Conservation (phyloP, 2,329 filamentous ascomycete species). For the Stylonectria norvegica region DNA sequence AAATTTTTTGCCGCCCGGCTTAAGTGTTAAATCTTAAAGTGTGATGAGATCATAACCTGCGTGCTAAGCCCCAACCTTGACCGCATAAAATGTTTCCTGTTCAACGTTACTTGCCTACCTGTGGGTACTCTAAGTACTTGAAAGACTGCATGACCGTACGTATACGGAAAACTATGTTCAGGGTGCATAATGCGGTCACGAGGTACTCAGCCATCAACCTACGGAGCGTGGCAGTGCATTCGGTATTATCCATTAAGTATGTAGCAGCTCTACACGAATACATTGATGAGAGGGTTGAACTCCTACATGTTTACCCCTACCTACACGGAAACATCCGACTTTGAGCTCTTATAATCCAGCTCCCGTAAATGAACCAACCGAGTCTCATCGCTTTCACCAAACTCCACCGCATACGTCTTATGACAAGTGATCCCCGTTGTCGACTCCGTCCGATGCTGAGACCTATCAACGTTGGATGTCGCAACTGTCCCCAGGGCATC, state of each 20-base stretch:
- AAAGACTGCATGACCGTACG: too few species aligned
- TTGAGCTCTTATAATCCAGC: slow-evolving; percentile 18
- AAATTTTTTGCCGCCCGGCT: too few species aligned
- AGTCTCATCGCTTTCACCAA: slow-evolving; percentile 31
- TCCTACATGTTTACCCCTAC: not conserved
- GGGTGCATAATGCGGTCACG: too few species aligned
- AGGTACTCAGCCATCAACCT: too few species aligned
- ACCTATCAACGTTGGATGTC: slow-evolving; percentile 23
- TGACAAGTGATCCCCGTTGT: slow-evolving; percentile 33
- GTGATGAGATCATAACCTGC: too few species aligned
- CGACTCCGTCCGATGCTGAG: slow-evolving; percentile 14
- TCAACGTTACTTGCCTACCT: too few species aligned
- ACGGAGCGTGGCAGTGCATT: not conserved
- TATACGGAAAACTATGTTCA: too few species aligned
- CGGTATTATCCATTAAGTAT: not conserved
- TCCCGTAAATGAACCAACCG: slow-evolving; percentile 31
- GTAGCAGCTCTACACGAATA: not conserved
- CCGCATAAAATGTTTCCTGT: too few species aligned
- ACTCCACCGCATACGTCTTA: slow-evolving; percentile 36
- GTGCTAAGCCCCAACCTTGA: too few species aligned
- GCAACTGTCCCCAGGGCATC: slow-evolving; percentile 20
- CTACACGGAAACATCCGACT: slow-evolving; percentile 24
- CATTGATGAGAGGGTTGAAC: not conserved
- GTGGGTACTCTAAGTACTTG: too few species aligned
- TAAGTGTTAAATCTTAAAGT: too few species aligned